A percentile compares a stretch with the other conserved stretches of the same genome.
Evolutionary conservation across 768 basidiomycete species (phyloP).

Genomic region (Xerocomellus dryophilus): DNA sequence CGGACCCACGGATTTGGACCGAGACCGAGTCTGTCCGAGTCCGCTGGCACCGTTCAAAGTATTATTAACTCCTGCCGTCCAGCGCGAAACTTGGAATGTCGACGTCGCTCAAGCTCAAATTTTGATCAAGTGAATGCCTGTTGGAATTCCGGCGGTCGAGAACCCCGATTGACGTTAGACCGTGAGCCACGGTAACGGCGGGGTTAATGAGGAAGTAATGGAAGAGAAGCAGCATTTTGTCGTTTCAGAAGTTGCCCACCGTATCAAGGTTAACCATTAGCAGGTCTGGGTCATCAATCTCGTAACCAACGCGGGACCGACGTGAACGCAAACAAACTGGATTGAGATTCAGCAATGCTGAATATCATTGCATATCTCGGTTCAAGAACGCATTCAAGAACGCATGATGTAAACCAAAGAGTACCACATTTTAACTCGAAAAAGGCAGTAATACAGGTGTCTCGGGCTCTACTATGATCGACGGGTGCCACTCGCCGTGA

Average conservation of each 20-base stretch:
- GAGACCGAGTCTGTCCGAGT: not conserved
- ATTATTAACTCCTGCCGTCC: not conserved
- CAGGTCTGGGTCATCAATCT: not conserved
- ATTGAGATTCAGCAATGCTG: not conserved
- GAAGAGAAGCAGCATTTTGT: conserved; percentile 13
- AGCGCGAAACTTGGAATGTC: not conserved
- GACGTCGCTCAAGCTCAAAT: not conserved
- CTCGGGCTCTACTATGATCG: conserved; percentile 4
- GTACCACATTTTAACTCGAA: not conserved
- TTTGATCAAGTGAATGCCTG: not conserved
- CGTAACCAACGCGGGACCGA: no score
- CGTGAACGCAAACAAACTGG: not conserved
- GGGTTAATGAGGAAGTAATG: not conserved
- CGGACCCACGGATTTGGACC: not conserved
- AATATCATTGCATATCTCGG: not conserved
- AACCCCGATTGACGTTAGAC: conserved; percentile 14
- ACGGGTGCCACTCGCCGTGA: not conserved
- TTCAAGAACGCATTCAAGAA: not conserved
- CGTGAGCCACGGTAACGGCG: conserved; percentile 9
- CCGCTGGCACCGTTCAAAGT: no score
- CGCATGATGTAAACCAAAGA: not conserved
- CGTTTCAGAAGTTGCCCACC: not conserved
- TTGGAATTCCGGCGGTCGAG: not conserved
- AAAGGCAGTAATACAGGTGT: not conserved
- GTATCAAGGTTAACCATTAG: not conserved